Evolutionary conservation across 345 rosid genomes (phyloP).

Genomic region (Durio zibethinus): DNA sequence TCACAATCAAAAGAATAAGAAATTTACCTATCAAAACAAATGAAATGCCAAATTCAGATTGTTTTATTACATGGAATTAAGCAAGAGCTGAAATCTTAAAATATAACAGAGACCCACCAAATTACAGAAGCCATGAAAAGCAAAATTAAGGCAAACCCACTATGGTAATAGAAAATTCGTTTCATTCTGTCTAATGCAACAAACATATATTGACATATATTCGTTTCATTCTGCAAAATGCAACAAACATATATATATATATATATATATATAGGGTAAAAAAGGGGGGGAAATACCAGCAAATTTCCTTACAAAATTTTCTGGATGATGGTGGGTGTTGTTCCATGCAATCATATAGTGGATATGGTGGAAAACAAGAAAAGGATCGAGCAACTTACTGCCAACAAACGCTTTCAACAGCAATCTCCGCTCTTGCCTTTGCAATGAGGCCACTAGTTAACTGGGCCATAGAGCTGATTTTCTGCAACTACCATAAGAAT

Average conservation of each 20-base stretch:
- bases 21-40: not conserved
- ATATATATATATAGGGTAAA: not conserved
- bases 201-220: not conserved
- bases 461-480: not conserved
- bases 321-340: not conserved
- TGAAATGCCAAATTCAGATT: not conserved
- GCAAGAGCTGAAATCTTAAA: slow-evolving; percentile 20
- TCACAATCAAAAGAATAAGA: not conserved
- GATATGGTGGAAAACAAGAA: not conserved
- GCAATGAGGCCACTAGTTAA: not conserved
- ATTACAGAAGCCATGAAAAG: not conserved
- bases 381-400: not conserved
- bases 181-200: not conserved
- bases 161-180: not conserved
- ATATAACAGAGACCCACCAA: not conserved
- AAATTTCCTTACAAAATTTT: not conserved
- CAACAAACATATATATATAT: not conserved
- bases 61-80: not conserved
- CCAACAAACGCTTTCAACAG: not conserved
- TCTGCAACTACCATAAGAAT: not conserved
- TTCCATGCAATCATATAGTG: not conserved
- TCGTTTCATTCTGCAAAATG: too few relatives aligned
- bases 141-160: not conserved
- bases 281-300: not conserved
- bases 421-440: not conserved